Evolutionary conservation across 148 eudicot genomes (phyloP), one percentile per base, ranked within the genome.

Genomic region (Amaranthus cruentus): DNA sequence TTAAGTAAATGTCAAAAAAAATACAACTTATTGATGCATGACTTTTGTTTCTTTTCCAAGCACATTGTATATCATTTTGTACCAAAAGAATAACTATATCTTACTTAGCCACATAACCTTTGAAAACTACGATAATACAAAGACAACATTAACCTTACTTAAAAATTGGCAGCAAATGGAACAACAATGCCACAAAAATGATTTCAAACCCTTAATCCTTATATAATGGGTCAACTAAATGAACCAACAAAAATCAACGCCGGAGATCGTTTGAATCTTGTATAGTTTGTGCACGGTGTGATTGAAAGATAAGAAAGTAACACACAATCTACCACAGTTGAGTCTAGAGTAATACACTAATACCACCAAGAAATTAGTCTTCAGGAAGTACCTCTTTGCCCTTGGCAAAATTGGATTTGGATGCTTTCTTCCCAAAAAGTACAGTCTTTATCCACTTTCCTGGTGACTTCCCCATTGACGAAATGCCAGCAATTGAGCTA

Each of bases 381-480:
- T 28, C 42, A 55, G 15, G 7, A 55, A 43, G 44, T 82, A 85
- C 79, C 78, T 75, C 81, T 79, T 91, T 89, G 73, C 89, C 90
- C 81, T 85, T 86, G 44, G 86, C 53, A 72, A 73, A 55, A 64
- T 75, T 84, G 78, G 97, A 85, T 71, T 87, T 94, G 15, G 98
- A 80, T 0, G 87, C 47, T 80, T 94, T 94, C 83, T 94, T 91
- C 77, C 97, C 93, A 48, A 94, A 89, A 72, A 94, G 78, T 42
- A 87, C 89, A 42, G 88, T 81, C 86, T 94, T 94, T 84, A 94
- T 91, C 98, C 98, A 94, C 79, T 88, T 94, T 73, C 83, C 98
- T 3, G 98, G 96, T 70, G 98, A 93, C 77, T 94, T 94, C 73
- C 98, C 98, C 98, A 91, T 95, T 55, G 81, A 60, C 58, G 70